Evolutionary conservation across 768 basidiomycete genomes (phyloP).

Genomic region (Lactifluus pinguis): DNA sequence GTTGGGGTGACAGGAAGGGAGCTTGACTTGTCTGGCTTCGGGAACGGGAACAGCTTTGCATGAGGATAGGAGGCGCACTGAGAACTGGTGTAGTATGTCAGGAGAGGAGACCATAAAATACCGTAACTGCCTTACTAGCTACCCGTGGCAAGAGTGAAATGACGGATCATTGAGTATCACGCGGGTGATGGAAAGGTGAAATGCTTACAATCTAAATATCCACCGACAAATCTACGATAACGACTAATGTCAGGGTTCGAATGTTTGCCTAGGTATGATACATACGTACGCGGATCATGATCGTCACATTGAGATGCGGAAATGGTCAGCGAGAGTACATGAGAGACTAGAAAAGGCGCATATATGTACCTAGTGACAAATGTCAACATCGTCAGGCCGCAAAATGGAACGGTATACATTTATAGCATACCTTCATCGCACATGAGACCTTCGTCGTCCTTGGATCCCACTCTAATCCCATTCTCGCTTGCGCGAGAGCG

Average conservation of each 20-base stretch:
- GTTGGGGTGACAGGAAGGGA: constrained; percentile 23
- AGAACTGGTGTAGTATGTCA: constrained; percentile 13
- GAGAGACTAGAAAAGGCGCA: constrained; percentile 28
- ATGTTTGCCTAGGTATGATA: neutral
- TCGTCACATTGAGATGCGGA: neutral
- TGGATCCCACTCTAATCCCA: constrained; percentile 54
- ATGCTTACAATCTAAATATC: constrained; percentile 13
- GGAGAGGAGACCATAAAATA: neutral
- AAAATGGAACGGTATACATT: constrained; percentile 30
- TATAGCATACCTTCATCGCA: constrained; percentile 40
- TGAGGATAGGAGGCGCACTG: constrained; percentile 18
- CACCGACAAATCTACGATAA: constrained; percentile 1
- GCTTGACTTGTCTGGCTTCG: constrained; percentile 23
- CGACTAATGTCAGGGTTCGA: neutral
- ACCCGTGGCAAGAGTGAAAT: constrained; percentile 8
- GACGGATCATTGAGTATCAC: constrained; percentile 31
- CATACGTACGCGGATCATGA: constrained; percentile 5
- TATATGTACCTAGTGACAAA: constrained; percentile 26
- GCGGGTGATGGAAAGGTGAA: constrained; percentile 23
- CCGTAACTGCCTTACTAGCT: constrained; percentile 10
- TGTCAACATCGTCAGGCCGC: constrained; percentile 27
- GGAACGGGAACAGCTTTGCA: constrained; percentile 22
- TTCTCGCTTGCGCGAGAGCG: constrained; percentile 61
- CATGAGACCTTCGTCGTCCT: constrained; percentile 30
- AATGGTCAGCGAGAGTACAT: neutral